Evolutionary conservation across 805 yeast species (phyloP).

Genomic region (Ogataea nitratoaversa): DNA sequence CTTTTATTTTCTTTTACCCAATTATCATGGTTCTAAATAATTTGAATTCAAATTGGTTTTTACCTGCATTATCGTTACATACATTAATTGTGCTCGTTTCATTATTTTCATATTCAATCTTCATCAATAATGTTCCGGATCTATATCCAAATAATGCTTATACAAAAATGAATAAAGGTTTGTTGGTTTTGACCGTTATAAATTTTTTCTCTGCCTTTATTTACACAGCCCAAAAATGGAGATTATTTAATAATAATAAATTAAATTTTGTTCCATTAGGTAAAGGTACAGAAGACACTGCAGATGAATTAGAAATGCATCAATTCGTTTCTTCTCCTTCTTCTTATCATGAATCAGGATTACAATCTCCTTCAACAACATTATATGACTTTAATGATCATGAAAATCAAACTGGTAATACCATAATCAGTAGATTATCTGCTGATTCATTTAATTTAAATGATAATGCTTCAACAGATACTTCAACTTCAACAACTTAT

Average conservation of each 20-base stretch:
- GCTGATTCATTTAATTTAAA: slow-evolving; percentile 24
- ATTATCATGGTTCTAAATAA: slow-evolving; percentile 60
- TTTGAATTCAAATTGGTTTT: slow-evolving; percentile 52
- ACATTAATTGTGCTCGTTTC: slow-evolving; percentile 44
- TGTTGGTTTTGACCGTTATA: slow-evolving; percentile 46
- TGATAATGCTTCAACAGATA: slow-evolving; percentile 2
- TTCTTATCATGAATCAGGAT: slow-evolving; percentile 4
- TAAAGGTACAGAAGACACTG: neutral
- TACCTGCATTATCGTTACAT: slow-evolving; percentile 54
- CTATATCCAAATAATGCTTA: slow-evolving; percentile 79
- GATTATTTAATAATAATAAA: slow-evolving; percentile 28
- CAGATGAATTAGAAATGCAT: neutral
- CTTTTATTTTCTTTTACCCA: slow-evolving; percentile 63
- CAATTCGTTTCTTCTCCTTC: neutral
- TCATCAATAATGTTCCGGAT: slow-evolving; percentile 54
- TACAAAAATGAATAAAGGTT: slow-evolving; percentile 56
- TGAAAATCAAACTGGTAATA: slow-evolving; percentile 8
- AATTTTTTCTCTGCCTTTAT: slow-evolving; percentile 57
- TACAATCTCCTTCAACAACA: slow-evolving; percentile 33
- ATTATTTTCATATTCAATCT: slow-evolving; percentile 51
- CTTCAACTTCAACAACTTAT: slow-evolving; percentile 3
- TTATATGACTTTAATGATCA: slow-evolving; percentile 29
- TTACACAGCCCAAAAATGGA: slow-evolving; percentile 42
- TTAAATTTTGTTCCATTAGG: neutral
- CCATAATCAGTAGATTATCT: slow-evolving; percentile 2